phyloP scores from a whole-genome alignment of 2,329 filamentous ascomycete species.

The Aspergillus pseudoglaucus region DNA sequence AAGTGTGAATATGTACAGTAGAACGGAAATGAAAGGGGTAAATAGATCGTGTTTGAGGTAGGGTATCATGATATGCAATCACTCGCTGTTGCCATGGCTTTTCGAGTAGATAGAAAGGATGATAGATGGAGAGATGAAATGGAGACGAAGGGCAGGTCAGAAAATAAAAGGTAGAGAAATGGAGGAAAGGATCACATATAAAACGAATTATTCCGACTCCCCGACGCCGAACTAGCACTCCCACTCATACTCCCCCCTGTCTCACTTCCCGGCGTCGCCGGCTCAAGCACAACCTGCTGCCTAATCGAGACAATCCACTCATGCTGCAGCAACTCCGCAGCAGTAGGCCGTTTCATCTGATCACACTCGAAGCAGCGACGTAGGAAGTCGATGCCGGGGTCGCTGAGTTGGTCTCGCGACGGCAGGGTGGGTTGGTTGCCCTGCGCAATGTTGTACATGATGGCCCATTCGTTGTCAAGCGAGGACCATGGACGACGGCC shows the following conservation, averaged over 20 bases:
- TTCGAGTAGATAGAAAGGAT: not conserved
- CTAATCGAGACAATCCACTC: constrained; percentile 66
- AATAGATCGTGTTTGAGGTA: too few relatives aligned
- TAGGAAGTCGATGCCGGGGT: constrained; percentile 80
- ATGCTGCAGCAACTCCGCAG: constrained; percentile 85
- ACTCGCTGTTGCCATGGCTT: not conserved
- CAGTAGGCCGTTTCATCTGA: constrained; percentile 69
- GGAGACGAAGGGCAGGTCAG: not conserved
- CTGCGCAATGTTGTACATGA: constrained; percentile 99
- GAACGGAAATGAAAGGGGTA: too few relatives aligned
- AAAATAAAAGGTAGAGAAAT: not conserved
- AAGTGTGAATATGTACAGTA: too few relatives aligned
- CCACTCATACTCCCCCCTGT: constrained; percentile 24
- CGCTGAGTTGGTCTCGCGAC: constrained; percentile 72
- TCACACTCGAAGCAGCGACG: constrained; percentile 80
- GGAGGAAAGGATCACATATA: constrained; percentile 8
- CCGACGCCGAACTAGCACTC: constrained; percentile 15
- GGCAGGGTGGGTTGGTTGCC: constrained; percentile 88
- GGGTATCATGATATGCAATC: too few relatives aligned
- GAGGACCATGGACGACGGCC: constrained; percentile 90
- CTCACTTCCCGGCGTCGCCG: constrained; percentile 33
- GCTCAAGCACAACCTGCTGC: constrained; percentile 42
- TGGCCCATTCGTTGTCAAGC: constrained; percentile 98
- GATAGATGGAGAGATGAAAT: not conserved
- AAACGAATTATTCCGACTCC: constrained; percentile 24